These are phyloP conservation scores for Filobasidium uniguttulatum DNA, from an alignment of 1,284 basidiomycete species.

Conservation along the genomic window DNA sequence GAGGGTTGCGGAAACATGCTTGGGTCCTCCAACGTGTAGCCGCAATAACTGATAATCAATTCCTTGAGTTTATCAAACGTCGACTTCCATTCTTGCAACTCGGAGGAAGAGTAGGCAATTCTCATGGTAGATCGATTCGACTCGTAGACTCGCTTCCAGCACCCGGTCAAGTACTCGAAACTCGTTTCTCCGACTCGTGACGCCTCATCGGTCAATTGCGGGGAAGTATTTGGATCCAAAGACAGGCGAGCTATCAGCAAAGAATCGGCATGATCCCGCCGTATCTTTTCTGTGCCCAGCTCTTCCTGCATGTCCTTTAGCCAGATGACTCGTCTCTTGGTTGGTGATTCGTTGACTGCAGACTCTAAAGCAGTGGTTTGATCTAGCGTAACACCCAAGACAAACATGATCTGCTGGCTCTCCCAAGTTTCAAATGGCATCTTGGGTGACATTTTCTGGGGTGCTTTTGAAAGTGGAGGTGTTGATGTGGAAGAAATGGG, in stretches of 20 bases:
- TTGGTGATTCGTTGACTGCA: no score
- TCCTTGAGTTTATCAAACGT: slow-evolving; percentile 60
- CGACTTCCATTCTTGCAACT: slow-evolving; percentile 48
- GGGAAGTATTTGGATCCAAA: slow-evolving; percentile 54
- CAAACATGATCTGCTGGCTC: slow-evolving; percentile 48
- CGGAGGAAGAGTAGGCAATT: slow-evolving; percentile 52
- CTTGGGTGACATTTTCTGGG: slow-evolving; percentile 22
- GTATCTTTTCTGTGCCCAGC: slow-evolving; percentile 36
- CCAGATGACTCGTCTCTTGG: no score
- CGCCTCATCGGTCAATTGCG: slow-evolving; percentile 54
- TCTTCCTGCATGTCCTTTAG: slow-evolving; percentile 65
- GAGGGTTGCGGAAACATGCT: slow-evolving; percentile 78
- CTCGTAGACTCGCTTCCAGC: slow-evolving; percentile 71
- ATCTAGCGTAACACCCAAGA: slow-evolving; percentile 62
- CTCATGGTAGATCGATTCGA: slow-evolving; percentile 47
- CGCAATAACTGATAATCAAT: slow-evolving; percentile 77
- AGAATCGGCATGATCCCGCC: slow-evolving; percentile 23
- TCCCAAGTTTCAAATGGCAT: slow-evolving; percentile 61
- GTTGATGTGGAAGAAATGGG: slow-evolving; percentile 13
- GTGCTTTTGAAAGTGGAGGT: slow-evolving; percentile 27
- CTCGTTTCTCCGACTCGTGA: slow-evolving; percentile 69
- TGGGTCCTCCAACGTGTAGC: slow-evolving; percentile 78
- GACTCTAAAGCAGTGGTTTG: slow-evolving; percentile 52
- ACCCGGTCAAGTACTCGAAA: slow-evolving; percentile 79
- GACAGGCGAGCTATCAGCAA: slow-evolving; percentile 77